These are phyloP conservation scores for Xylariaceae sp. DNA, from an alignment of 2,329 filamentous ascomycete species.

Conservation along the genomic window DNA sequence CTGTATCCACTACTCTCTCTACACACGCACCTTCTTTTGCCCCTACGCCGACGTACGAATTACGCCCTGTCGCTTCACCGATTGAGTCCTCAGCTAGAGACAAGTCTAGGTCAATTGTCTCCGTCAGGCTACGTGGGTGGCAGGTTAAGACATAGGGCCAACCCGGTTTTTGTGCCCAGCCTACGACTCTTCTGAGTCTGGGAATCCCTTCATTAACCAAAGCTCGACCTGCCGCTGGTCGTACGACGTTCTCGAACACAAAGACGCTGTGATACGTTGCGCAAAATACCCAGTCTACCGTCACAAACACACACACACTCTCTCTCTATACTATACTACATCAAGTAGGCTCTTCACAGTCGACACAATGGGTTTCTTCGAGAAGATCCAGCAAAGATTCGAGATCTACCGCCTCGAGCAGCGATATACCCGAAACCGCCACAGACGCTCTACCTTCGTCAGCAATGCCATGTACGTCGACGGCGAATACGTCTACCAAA, in stretches of 20 bases:
- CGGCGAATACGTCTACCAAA: slow-evolving; percentile 86
- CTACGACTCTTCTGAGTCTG: no score
- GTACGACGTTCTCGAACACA: no score
- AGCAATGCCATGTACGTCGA: slow-evolving; percentile 90
- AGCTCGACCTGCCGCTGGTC: no score
- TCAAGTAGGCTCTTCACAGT: not conserved
- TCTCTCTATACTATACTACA: no score
- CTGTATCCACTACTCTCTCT: not conserved
- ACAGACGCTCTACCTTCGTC: slow-evolving; percentile 82
- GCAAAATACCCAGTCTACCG: no score
- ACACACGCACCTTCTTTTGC: not conserved
- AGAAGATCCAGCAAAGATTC: slow-evolving; percentile 64
- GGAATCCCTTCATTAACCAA: no score
- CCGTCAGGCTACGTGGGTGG: no score
- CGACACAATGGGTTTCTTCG: slow-evolving; percentile 43
- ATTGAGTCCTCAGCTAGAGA: not conserved
- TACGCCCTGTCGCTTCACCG: not conserved
- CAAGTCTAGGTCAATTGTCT: no score
- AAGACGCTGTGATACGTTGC: no score
- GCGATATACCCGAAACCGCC: slow-evolving; percentile 84
- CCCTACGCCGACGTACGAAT: not conserved
- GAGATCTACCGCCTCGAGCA: slow-evolving; percentile 95
- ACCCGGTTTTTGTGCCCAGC: no score
- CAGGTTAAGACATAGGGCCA: no score
- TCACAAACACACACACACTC: no score